Evolutionary conservation across 352 stramenopile species (phyloP), one percentile per base, ranked within the genome.

Genomic region (Phytophthora hybrid): DNA sequence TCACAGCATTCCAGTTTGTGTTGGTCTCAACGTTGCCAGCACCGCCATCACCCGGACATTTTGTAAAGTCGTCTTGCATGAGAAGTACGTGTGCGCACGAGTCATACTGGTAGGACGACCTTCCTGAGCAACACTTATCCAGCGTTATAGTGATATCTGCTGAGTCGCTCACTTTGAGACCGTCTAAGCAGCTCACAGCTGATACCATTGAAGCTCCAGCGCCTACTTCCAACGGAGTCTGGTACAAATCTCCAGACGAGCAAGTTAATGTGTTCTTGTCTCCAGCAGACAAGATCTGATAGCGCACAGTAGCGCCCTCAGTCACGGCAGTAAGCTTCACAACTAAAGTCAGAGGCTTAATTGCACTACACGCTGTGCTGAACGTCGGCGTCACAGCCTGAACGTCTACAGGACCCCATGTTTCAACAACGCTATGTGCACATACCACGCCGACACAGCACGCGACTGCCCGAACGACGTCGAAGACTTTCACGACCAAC

Each of bases 111-210:
- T 84, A 89, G n/a, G 84, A 75, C 16, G 78, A 63, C 39, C 78
- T 46, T 6, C 83, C 83, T 2, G 87, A 77, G n/a, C 87, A 94
- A 65, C 85, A 94, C 2, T 69, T 26, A 11, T 85, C 76, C 16
- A 94, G 59, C 2, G 39, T 16, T 0, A 92, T 72, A 3, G 55
- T 44, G 18, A 88, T 78, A 46, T 83, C 74, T 4, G 80, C 64
- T 31, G 57, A 49, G 6, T 74, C 60, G 23, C 87, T 94, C 8
- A 73, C 58, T 4, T 72, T 29, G 13, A 94, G 71, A 3, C 85
- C 87, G 14, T 77, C 47, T 34, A 88, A 59, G 60, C 87, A 94
- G 44, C 84, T 94, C 26, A 92, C 74, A 3, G 75, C 82, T 19
- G 92, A 74, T 4, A 76, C 74, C 13, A 73, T 78, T 3, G 90